Evolutionary conservation across 306 rosid species (phyloP).

Genomic region (Ochetophila trinervis): DNA sequence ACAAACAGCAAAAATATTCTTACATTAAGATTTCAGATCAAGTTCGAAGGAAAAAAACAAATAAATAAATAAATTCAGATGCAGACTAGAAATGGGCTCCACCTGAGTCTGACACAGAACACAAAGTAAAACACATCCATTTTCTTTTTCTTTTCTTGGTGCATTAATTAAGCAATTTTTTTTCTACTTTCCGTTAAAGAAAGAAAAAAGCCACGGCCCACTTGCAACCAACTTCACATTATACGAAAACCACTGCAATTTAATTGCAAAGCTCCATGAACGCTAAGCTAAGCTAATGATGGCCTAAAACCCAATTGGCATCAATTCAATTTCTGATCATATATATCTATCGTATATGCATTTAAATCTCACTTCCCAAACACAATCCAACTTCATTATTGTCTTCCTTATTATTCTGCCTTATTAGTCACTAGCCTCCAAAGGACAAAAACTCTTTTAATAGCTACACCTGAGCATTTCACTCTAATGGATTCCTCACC

Average conservation of each 20-base stretch:
- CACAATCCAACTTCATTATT: background rate
- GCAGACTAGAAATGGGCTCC: no score
- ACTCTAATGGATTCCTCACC: constrained; percentile 7
- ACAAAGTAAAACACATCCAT: background rate
- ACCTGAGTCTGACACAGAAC: no score
- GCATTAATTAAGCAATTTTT: background rate
- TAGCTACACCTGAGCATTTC: background rate
- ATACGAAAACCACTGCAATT: background rate
- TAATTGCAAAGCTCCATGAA: background rate
- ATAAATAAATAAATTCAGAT: no score
- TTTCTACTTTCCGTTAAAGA: background rate
- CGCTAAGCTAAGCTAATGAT: background rate
- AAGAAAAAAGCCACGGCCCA: constrained; percentile 15
- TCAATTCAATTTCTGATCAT: background rate
- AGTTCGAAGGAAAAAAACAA: no score
- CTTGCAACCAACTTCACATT: background rate
- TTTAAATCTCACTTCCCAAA: background rate
- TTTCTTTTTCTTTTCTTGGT: background rate
- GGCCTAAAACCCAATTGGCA: background rate
- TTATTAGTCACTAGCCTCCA: background rate
- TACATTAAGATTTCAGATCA: no score
- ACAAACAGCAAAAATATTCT: no score
- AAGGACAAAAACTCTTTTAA: background rate
- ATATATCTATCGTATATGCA: background rate
- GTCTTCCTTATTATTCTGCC: background rate